phyloP scores from a whole-genome alignment of 345 rosid species.

The Eucalyptus melliodora region DNA sequence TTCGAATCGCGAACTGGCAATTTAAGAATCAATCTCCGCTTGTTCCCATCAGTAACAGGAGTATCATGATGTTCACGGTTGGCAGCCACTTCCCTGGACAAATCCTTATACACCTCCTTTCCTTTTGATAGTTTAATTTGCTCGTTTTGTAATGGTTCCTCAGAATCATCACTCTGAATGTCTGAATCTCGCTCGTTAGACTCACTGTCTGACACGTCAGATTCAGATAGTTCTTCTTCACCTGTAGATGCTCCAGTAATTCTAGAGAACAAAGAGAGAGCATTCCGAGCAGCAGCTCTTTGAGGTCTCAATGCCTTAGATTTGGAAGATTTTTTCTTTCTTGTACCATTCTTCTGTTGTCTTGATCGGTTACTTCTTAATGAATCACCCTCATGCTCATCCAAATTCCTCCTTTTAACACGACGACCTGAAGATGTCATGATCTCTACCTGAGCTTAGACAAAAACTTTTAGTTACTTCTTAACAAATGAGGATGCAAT shows the following conservation, averaged over 20 bases:
- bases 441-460: constrained; percentile 42
- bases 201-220: constrained; percentile 65
- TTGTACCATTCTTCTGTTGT: constrained; percentile 47
- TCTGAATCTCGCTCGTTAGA: constrained; percentile 44
- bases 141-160: constrained; percentile 32
- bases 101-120: constrained; percentile 42
- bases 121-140: constrained; percentile 55
- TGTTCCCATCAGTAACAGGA: constrained; percentile 28
- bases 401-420: constrained; percentile 77
- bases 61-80: constrained; percentile 26
- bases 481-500: not conserved
- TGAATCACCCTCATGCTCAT: constrained; percentile 49
- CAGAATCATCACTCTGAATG: constrained; percentile 57
- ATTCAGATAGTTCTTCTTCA: constrained; percentile 62
- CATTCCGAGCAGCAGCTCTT: constrained; percentile 95
- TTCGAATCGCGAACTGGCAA: constrained; percentile 52
- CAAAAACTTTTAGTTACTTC: not conserved
- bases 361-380: constrained; percentile 23
- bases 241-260: constrained; percentile 69
- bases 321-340: constrained; percentile 48
- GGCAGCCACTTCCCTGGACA: constrained; percentile 26
- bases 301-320: constrained; percentile 76
- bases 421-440: constrained; percentile 94
- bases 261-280: constrained; percentile 72
- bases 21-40: constrained; percentile 67